phyloP scores from a whole-genome alignment of 192 early-diverging fungal genomes.

The Umbelopsis sp. region DNA sequence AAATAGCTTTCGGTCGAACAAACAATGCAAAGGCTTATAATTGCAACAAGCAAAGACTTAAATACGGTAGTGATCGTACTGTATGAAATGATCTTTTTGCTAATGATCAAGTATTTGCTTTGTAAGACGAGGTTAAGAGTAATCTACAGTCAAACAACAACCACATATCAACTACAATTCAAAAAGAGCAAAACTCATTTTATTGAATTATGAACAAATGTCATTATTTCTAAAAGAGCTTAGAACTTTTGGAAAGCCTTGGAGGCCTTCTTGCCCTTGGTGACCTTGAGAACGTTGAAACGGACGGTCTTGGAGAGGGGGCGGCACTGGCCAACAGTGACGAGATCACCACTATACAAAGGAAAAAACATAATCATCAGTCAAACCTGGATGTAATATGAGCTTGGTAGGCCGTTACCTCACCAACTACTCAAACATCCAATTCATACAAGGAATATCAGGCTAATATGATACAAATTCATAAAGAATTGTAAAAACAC shows the following conservation, averaged over 20 bases:
- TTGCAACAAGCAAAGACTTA: no score
- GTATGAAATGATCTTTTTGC: no score
- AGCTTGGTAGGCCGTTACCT: constrained; percentile 49
- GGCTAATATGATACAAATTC: constrained; percentile 7
- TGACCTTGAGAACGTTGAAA: constrained; percentile 99
- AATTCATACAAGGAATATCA: constrained; percentile 21
- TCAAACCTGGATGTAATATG: constrained; percentile 30
- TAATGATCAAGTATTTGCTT: no score
- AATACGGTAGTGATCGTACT: no score
- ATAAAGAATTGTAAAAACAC: neutral
- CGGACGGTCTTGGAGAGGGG: constrained; percentile 99
- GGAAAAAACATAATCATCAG: constrained; percentile 24
- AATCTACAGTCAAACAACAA: no score
- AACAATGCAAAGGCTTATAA: no score
- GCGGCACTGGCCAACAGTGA: constrained; percentile 99
- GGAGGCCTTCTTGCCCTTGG: constrained; percentile 79
- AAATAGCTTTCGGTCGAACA: no score
- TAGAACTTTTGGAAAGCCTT: constrained; percentile 96
- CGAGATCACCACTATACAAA: constrained; percentile 73
- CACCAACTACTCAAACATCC: constrained; percentile 41
- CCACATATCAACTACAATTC: no score
- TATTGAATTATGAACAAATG: neutral
- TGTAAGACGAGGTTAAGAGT: no score
- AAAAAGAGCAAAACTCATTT: constrained; percentile 6
- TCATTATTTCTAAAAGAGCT: constrained; percentile 28